A percentile compares a stretch with the other conserved stretches of the same genome.
phyloP scores from a whole-genome alignment of 345 rosid genomes.

The Euclidium syriacum region DNA sequence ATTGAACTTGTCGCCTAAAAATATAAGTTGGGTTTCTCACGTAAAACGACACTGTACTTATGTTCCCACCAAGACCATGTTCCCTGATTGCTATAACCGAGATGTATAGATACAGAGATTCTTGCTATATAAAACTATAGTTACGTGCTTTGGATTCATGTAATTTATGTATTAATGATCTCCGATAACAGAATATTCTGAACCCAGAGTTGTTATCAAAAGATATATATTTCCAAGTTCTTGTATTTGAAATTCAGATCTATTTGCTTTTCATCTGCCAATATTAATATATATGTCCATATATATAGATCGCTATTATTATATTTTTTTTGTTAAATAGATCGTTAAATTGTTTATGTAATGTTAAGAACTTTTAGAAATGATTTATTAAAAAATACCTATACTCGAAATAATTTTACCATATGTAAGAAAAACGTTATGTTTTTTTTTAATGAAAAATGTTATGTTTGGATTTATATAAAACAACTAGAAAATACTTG shows the following conservation, averaged over 20 bases:
- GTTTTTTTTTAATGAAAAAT: too few relatives aligned
- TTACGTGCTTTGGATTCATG: conserved; percentile 5
- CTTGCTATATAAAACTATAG: conserved; percentile 1
- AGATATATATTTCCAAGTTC: not conserved
- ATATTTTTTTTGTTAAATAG: too few relatives aligned
- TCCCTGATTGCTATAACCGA: conserved; percentile 23
- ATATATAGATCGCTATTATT: too few relatives aligned
- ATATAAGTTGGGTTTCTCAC: not conserved
- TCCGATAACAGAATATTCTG: not conserved
- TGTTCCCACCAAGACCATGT: conserved; percentile 26
- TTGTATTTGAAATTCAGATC: not conserved
- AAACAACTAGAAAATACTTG: too few relatives aligned
- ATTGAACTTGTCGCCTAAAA: not conserved
- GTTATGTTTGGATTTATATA: too few relatives aligned
- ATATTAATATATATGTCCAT: not conserved
- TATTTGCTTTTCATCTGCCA: not conserved
- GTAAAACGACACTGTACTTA: conserved; percentile 5
- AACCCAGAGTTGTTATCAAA: not conserved
- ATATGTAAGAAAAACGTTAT: too few relatives aligned
- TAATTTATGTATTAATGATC: not conserved
- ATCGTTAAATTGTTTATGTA: not conserved
- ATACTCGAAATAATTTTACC: not conserved
- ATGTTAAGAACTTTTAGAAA: not conserved
- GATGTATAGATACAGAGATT: conserved; percentile 20
- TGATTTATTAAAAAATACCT: too few relatives aligned